phyloP scores from a whole-genome alignment of 2,329 filamentous ascomycete genomes.

The Ceratocystis ficicola region DNA sequence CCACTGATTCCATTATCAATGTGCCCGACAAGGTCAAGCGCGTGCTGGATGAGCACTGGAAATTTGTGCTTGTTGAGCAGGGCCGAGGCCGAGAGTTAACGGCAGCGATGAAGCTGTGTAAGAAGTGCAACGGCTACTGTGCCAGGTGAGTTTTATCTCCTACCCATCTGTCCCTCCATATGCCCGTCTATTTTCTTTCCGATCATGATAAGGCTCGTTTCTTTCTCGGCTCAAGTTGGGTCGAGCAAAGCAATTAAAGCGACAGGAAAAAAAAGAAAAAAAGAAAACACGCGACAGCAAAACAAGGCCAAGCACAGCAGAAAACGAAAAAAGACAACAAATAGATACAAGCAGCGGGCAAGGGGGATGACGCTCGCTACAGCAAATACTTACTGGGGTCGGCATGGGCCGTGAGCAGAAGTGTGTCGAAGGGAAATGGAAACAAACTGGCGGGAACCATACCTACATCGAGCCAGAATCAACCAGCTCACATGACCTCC shows the following conservation, averaged over 20 bases:
- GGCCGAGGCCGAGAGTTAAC: slow-evolving; percentile 90
- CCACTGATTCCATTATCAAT: slow-evolving; percentile 84
- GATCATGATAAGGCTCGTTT: background rate
- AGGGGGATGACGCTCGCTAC: slow-evolving; percentile 14
- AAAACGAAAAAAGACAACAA: background rate
- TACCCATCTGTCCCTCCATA: slow-evolving; percentile 1
- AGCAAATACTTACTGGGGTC: slow-evolving; percentile 1
- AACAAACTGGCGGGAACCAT: slow-evolving; percentile 4
- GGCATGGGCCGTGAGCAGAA: slow-evolving; percentile 3
- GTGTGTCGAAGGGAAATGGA: background rate
- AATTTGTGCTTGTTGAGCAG: slow-evolving; percentile 86
- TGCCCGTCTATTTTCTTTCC: slow-evolving; percentile 7
- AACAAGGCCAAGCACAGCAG: background rate
- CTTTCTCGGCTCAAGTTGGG: background rate
- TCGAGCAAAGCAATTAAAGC: background rate
- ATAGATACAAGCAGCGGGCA: slow-evolving; percentile 14
- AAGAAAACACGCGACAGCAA: background rate
- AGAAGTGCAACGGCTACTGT: slow-evolving; percentile 81
- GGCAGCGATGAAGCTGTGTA: slow-evolving; percentile 90
- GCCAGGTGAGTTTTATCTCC: slow-evolving; percentile 52
- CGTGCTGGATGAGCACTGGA: slow-evolving; percentile 92
- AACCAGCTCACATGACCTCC: background rate
- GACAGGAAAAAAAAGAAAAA: background rate
- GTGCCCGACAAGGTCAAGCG: slow-evolving; percentile 91
- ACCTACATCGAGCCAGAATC: background rate